Conservation (phyloP, 2,329 filamentous ascomycete species). For the Verticillium longisporum region DNA sequence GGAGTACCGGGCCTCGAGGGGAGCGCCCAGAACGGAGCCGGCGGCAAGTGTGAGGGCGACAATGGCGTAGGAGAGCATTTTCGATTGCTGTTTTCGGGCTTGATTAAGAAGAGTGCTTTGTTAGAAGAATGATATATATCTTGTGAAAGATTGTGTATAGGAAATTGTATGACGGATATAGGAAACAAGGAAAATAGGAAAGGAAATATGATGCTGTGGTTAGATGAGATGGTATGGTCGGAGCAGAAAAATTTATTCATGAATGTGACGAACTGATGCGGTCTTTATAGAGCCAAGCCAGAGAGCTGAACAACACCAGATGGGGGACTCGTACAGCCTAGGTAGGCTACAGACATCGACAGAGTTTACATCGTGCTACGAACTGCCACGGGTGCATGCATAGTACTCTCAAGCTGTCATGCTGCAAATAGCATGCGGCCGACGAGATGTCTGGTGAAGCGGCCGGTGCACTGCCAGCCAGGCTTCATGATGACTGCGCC, state of each 20-base stretch:
- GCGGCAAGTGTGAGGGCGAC: conserved; percentile 12
- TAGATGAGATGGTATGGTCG: neutral
- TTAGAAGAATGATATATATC: neutral
- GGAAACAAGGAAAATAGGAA: neutral
- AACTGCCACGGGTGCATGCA: neutral
- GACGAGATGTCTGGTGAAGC: neutral
- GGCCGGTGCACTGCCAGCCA: neutral
- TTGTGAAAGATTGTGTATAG: neutral
- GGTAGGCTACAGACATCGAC: neutral
- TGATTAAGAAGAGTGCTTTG: neutral
- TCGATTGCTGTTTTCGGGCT: neutral
- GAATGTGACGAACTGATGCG: neutral
- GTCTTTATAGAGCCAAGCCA: neutral
- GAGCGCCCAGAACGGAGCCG: conserved; percentile 13
- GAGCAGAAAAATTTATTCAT: neutral
- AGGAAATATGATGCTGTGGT: neutral
- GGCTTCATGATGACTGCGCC: neutral
- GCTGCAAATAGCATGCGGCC: neutral
- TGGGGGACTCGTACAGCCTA: neutral
- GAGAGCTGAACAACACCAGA: neutral
- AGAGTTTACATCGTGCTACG: neutral
- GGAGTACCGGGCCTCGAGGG: conserved; percentile 10
- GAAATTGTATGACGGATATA: neutral
- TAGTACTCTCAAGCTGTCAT: neutral
- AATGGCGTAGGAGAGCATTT: conserved; percentile 17